Conservation (phyloP, 2,329 filamentous ascomycete genomes). For the Colletotrichum scovillei region DNA sequence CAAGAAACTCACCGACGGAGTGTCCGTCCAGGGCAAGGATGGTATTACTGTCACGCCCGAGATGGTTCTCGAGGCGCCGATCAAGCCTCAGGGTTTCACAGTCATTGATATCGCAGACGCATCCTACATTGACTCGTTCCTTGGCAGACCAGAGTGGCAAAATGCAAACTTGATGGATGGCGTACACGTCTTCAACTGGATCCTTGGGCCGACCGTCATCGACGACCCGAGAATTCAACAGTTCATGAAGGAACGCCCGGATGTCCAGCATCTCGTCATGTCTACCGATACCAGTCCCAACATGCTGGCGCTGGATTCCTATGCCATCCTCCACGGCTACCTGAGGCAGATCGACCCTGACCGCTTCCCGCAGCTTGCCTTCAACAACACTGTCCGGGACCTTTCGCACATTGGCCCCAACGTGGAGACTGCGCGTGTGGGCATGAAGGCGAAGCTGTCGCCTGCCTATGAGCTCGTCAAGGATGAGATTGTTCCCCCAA, state of each 20-base stretch:
- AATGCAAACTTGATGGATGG: constrained; percentile 73
- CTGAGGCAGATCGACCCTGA: constrained; percentile 79
- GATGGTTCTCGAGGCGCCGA: constrained; percentile 80
- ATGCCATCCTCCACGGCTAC: constrained; percentile 74
- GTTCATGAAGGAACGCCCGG: constrained; percentile 74
- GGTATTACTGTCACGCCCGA: constrained; percentile 82
- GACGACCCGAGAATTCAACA: constrained; percentile 70
- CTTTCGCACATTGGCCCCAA: constrained; percentile 35
- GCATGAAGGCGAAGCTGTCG: constrained; percentile 58
- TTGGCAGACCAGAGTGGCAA: constrained; percentile 79
- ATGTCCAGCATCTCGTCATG: constrained; percentile 81
- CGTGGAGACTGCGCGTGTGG: constrained; percentile 55
- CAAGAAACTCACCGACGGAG: constrained; percentile 69
- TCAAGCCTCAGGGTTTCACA: constrained; percentile 78
- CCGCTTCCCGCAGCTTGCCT: constrained; percentile 77
- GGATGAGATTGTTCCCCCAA: constrained; percentile 54
- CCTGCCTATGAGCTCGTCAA: constrained; percentile 59
- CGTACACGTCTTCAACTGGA: constrained; percentile 81
- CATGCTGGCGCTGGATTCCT: constrained; percentile 75
- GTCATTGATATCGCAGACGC: constrained; percentile 81
- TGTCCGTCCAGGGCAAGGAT: constrained; percentile 71
- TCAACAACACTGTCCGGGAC: constrained; percentile 63
- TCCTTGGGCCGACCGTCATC: constrained; percentile 76
- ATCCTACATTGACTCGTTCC: constrained; percentile 76
- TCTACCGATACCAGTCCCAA: constrained; percentile 81